Evolutionary conservation across 192 early-diverging fungal species (phyloP).

Genomic region (Coemansia sp.): DNA sequence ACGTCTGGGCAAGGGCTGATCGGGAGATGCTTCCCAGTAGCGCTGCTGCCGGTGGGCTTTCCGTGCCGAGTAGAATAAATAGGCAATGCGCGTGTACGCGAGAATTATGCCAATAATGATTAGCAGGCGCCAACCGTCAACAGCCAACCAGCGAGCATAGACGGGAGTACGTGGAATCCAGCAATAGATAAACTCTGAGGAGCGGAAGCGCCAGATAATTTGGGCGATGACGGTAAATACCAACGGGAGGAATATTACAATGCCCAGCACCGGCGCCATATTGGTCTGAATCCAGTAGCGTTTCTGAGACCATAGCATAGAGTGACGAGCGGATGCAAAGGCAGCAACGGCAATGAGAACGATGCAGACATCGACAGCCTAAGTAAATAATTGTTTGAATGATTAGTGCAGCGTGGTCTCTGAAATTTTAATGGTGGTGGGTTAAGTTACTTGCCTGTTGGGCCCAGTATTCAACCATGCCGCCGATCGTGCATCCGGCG

Average conservation of each 20-base stretch:
- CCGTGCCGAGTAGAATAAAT: background rate
- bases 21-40: too few relatives aligned
- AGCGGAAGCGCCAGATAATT: conserved; percentile 45
- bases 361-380: conserved; percentile 27
- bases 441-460: conserved; percentile 36
- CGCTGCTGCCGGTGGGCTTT: background rate
- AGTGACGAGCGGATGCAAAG: conserved; percentile 14
- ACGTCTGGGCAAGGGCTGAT: background rate
- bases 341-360: conserved; percentile 19
- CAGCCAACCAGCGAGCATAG: conserved; percentile 44
- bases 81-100: conserved; percentile 8
- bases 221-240: conserved; percentile 19
- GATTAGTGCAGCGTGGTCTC: background rate
- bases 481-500: conserved; percentile 31
- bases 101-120: conserved; percentile 7
- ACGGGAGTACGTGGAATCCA: conserved; percentile 46
- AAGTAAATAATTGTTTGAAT: background rate
- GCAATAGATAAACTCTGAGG: conserved; percentile 41
- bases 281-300: conserved; percentile 42
- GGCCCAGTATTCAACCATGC: conserved; percentile 40
- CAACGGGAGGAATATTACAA: conserved; percentile 29
- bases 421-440: background rate
- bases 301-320: conserved; percentile 11
- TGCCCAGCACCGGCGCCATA: conserved; percentile 30
- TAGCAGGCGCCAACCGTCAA: conserved; percentile 34